Percentiles rank a stretch among this genome's conserved stretches.
Evolutionary conservation across 306 rosid genomes (phyloP).

Genomic region (Quercus gilva): DNA sequence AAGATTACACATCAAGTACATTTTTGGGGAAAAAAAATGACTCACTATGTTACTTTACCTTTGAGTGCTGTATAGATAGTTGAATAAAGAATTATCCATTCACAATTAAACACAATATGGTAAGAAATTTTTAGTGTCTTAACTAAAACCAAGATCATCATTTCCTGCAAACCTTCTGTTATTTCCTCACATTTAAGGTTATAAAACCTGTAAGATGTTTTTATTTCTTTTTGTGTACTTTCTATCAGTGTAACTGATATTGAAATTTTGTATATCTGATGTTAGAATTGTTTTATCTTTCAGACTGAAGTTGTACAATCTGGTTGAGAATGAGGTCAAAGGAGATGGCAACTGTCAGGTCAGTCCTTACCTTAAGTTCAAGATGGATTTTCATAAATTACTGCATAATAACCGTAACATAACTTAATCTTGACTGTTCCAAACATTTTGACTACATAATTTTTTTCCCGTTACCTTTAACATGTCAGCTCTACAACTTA

Average conservation of each 20-base stretch:
- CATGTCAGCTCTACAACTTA: too few species aligned
- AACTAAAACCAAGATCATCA: too few species aligned
- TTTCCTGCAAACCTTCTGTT: not conserved
- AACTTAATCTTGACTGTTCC: too few species aligned
- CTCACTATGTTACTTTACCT: too few species aligned
- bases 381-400: not conserved
- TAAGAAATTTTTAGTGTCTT: not conserved
- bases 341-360: conserved; percentile 99
- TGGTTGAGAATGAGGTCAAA: conserved; percentile 71
- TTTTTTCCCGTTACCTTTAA: too few species aligned
- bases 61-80: not conserved
- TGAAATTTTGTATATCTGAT: conserved; percentile 23
- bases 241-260: not conserved
- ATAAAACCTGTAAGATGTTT: not conserved
- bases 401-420: too few species aligned
- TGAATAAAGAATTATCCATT: not conserved
- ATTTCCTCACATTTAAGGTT: not conserved
- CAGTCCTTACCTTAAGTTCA: conserved; percentile 15
- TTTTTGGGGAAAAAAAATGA: too few species aligned
- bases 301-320: conserved; percentile 79
- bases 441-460: too few species aligned
- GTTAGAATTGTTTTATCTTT: conserved; percentile 15
- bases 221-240: not conserved
- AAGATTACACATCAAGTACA: too few species aligned
- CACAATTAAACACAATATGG: not conserved